These are phyloP conservation scores for Zelopaecilomyces penicillatus DNA, from an alignment of 2,329 filamentous ascomycete genomes.

Conservation along the genomic window DNA sequence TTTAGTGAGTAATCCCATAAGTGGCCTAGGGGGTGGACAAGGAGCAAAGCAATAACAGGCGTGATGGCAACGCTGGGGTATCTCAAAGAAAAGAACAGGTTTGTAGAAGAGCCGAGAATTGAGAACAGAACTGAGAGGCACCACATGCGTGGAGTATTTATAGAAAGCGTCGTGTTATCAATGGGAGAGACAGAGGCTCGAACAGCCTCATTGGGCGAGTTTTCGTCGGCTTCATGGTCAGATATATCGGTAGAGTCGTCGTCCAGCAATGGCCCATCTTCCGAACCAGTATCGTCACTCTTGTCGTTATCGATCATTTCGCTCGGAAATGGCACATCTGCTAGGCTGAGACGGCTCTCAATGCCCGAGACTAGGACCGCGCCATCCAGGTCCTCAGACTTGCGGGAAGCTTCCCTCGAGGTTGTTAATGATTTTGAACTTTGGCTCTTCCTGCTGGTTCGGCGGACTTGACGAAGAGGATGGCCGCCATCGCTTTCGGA, in stretches of 20 bases:
- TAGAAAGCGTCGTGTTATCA: conserved; percentile 69
- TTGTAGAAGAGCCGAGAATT: conserved; percentile 72
- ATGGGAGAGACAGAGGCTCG: conserved; percentile 69
- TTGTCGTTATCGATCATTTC: conserved; percentile 36
- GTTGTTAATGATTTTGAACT: conserved; percentile 23
- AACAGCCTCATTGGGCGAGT: conserved; percentile 71
- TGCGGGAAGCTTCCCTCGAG: conserved; percentile 24
- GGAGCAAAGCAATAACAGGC: conserved; percentile 75
- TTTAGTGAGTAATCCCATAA: conserved; percentile 70
- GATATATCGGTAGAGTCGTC: conserved; percentile 32
- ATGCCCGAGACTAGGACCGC: conserved; percentile 44
- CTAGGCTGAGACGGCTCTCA: conserved; percentile 45
- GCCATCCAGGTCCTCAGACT: conserved; percentile 43
- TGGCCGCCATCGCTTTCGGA: conserved; percentile 22
- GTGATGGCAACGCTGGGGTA: conserved; percentile 88
- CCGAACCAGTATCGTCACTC: conserved; percentile 24
- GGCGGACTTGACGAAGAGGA: conserved; percentile 25
- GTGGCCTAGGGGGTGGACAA: conserved; percentile 76
- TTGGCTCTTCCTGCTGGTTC: conserved; percentile 21
- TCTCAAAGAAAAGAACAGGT: conserved; percentile 81
- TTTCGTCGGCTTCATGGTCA: conserved; percentile 50
- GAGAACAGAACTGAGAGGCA: conserved; percentile 70
- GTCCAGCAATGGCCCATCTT: conserved; percentile 27
- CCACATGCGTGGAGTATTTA: conserved; percentile 87
- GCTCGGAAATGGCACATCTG: conserved; percentile 38